Percentiles rank a stretch among this genome's conserved stretches.
Conservation (phyloP, 148 eudicot species). For the Amaranthus palmeri region DNA sequence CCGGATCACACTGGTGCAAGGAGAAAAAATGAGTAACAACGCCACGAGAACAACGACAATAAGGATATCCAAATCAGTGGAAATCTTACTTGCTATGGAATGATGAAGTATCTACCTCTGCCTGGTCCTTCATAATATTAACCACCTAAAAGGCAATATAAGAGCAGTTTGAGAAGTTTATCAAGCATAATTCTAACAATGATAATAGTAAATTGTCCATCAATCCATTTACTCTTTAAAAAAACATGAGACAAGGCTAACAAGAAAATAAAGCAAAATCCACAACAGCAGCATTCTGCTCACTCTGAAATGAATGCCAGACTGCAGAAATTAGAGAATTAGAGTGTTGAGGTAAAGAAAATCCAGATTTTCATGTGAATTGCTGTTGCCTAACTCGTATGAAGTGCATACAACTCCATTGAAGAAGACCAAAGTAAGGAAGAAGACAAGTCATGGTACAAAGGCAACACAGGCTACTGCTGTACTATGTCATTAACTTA, state of each 20-base stretch:
- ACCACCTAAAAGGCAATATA: slow-evolving; percentile 45
- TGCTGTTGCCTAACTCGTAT: no score
- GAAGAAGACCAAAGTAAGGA: no score
- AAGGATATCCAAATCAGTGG: not conserved
- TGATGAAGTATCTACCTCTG: slow-evolving; percentile 82
- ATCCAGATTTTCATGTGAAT: no score
- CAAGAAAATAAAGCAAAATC: not conserved
- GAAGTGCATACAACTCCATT: no score
- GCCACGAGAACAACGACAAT: not conserved
- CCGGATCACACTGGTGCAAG: slow-evolving; percentile 50
- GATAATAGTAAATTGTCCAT: not conserved
- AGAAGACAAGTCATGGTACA: no score
- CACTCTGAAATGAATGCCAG: no score
- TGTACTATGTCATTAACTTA: no score
- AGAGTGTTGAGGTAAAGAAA: no score
- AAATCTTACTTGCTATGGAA: slow-evolving; percentile 84
- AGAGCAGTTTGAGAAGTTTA: not conserved
- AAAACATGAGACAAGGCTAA: not conserved
- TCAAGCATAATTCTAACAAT: slow-evolving; percentile 1
- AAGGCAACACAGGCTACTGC: no score
- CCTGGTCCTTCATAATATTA: slow-evolving; percentile 46
- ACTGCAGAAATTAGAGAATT: no score
- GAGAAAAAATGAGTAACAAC: slow-evolving; percentile 15
- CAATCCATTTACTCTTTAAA: not conserved
- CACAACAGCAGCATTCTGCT: not conserved